phyloP scores from a whole-genome alignment of 331 rosid species.

The Erythrophleum ivorense region DNA sequence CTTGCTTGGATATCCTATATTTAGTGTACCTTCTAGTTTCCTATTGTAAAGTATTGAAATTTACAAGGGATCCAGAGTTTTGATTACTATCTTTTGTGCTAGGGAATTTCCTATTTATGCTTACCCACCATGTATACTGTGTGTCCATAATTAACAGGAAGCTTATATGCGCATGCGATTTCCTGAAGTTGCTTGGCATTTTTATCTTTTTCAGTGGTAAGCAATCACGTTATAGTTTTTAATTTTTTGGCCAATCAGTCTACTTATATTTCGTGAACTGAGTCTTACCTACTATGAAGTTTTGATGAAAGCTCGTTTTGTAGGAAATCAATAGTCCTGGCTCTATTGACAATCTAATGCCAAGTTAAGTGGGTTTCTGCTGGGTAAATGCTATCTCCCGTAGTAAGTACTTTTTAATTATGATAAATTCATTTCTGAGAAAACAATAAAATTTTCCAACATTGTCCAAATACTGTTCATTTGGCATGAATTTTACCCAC shows the following conservation, averaged over 20 bases:
- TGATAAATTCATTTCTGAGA: background rate
- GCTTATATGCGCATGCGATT: conserved; percentile 74
- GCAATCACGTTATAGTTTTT: conserved; percentile 31
- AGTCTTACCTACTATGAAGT: conserved; percentile 9
- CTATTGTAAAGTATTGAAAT: background rate
- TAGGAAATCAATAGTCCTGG: conserved; percentile 52
- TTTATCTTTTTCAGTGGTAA: conserved; percentile 54
- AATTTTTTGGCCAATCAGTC: conserved; percentile 51
- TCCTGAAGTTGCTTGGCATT: conserved; percentile 63
- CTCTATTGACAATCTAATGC: conserved; percentile 46
- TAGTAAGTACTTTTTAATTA: background rate
- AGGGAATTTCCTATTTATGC: background rate
- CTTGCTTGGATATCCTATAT: conserved; percentile 13
- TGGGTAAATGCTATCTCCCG: conserved; percentile 40
- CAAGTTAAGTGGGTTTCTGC: conserved; percentile 48
- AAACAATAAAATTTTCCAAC: no score
- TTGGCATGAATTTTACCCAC: background rate
- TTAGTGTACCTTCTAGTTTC: conserved; percentile 18
- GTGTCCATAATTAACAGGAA: conserved; percentile 61
- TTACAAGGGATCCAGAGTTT: conserved; percentile 28
- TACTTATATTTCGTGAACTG: conserved; percentile 5
- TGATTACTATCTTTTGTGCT: conserved; percentile 31
- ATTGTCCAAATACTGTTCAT: background rate
- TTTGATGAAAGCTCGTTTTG: conserved; percentile 38
- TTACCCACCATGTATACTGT: background rate